These are phyloP conservation scores for Didymella pinodella DNA, from an alignment of 2,329 filamentous ascomycete genomes.

Conservation along the genomic window DNA sequence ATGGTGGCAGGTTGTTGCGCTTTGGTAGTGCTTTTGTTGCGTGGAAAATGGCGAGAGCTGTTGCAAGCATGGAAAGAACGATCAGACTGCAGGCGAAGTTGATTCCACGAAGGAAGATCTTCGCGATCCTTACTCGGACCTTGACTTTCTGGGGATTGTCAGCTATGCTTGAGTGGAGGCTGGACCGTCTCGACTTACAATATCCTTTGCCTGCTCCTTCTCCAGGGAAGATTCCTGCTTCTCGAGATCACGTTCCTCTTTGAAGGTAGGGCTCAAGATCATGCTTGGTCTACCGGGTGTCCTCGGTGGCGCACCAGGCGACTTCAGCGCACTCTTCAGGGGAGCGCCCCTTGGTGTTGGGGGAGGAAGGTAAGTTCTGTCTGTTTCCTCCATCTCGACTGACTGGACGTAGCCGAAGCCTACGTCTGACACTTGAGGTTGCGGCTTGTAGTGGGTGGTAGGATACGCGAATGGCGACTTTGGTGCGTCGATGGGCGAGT, in stretches of 20 bases:
- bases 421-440: conserved; percentile 81
- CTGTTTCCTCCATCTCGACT: conserved; percentile 64
- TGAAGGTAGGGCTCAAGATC: conserved; percentile 88
- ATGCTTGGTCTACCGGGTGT: conserved; percentile 68
- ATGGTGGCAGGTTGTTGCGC: conserved; percentile 83
- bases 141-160: conserved; percentile 80
- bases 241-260: conserved; percentile 85
- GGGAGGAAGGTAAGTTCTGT: conserved; percentile 58
- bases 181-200: conserved; percentile 68
- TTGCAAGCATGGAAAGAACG: conserved; percentile 85
- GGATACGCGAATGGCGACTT: conserved; percentile 60
- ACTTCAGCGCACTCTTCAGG: conserved; percentile 88
- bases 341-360: conserved; percentile 72
- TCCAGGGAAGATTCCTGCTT: conserved; percentile 83
- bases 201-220: conserved; percentile 83
- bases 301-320: conserved; percentile 78
- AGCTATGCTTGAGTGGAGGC: conserved; percentile 28
- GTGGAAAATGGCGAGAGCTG: conserved; percentile 93
- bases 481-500: conserved; percentile 74
- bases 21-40: conserved; percentile 77
- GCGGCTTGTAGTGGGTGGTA: conserved; percentile 63
- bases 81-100: conserved; percentile 98
- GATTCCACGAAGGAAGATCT: conserved; percentile 91
- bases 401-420: conserved; percentile 86
- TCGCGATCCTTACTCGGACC: conserved; percentile 87